Percentiles rank a stretch among this genome's conserved stretches.
These are phyloP conservation scores for Kwoniella pini DNA, from an alignment of 768 basidiomycete genomes.

Conservation along the genomic window DNA sequence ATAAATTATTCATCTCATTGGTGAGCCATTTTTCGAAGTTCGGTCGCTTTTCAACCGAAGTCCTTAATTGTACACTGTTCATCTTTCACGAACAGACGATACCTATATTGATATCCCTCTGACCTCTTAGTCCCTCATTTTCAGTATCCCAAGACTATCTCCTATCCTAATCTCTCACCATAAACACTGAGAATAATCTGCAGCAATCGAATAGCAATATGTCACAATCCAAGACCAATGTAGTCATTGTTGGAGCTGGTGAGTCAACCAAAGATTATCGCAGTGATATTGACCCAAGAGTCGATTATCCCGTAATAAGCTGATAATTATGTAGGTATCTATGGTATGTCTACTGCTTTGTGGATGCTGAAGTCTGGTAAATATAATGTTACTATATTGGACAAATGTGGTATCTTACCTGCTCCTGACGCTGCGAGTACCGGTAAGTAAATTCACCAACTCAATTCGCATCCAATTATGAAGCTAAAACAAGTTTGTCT, in stretches of 20 bases:
- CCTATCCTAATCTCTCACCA: too few species aligned
- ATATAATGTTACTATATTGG: conserved; percentile 74
- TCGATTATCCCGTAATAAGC: background rate
- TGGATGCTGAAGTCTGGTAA: conserved; percentile 66
- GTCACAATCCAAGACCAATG: conserved; percentile 30
- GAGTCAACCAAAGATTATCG: background rate
- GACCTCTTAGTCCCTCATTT: too few species aligned
- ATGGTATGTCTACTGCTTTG: conserved; percentile 82
- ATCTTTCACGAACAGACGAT: too few species aligned
- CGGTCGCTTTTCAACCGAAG: too few species aligned
- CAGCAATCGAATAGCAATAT: background rate
- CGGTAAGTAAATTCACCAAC: conserved; percentile 54
- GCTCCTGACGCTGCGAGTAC: conserved; percentile 78
- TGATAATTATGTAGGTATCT: conserved; percentile 57
- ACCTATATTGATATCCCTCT: too few species aligned
- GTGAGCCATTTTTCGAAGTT: too few species aligned
- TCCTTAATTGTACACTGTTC: too few species aligned
- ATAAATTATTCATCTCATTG: too few species aligned
- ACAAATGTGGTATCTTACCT: conserved; percentile 68
- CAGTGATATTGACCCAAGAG: background rate
- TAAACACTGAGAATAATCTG: background rate
- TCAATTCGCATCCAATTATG: background rate
- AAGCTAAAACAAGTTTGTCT: background rate
- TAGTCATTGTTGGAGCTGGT: conserved; percentile 44
- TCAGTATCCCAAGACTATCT: too few species aligned